These are phyloP conservation scores for Cytidiella melzeri DNA, from an alignment of 768 basidiomycete genomes.

Conservation along the genomic window DNA sequence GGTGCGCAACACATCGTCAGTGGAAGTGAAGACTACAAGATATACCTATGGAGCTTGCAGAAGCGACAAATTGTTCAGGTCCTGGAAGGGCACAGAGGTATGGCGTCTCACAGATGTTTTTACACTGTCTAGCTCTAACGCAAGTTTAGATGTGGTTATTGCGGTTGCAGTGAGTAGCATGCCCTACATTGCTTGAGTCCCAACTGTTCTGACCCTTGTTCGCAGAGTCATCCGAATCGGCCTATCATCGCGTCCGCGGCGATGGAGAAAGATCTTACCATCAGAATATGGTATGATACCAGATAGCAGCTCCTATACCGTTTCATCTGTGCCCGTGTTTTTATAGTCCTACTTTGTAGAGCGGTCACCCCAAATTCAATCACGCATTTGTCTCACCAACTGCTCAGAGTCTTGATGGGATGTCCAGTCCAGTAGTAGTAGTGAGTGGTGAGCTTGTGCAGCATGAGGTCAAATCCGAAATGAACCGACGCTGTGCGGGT, in stretches of 20 bases:
- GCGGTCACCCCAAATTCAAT: too few species aligned
- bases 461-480: neutral
- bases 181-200: neutral
- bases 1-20: slow-evolving; percentile 69
- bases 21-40: slow-evolving; percentile 86
- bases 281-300: slow-evolving; percentile 71
- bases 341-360: too few species aligned
- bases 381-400: too few species aligned
- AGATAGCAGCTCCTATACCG: too few species aligned
- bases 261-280: slow-evolving; percentile 82
- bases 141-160: slow-evolving; percentile 51
- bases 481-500: neutral
- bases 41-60: slow-evolving; percentile 89
- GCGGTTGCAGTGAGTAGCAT: slow-evolving; percentile 54
- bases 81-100: slow-evolving; percentile 79
- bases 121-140: neutral
- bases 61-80: slow-evolving; percentile 68
- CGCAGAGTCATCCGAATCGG: slow-evolving; percentile 68
- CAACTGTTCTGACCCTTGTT: slow-evolving; percentile 10
- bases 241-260: slow-evolving; percentile 82
- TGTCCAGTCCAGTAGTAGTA: too few species aligned
- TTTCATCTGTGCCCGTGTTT: too few species aligned
- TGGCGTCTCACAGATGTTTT: slow-evolving; percentile 16
- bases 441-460: too few species aligned
- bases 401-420: too few species aligned